Base-by-base conservation (phyloP, 345 rosid species). In the Linum lewisii region DNA sequence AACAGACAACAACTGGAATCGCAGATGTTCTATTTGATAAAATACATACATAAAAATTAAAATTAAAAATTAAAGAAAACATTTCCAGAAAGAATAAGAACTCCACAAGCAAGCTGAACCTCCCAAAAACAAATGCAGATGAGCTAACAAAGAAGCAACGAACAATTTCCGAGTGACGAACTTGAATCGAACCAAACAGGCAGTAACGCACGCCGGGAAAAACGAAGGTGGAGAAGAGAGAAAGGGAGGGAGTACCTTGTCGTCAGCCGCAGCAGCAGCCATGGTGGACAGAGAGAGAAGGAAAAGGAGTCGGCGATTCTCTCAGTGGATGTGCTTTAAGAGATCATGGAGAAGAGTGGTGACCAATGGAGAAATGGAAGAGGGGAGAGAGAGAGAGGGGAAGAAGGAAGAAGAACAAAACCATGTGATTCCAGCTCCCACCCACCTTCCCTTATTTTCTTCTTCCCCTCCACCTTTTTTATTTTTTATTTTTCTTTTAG, bases 381-480 rank as follows among this genome's bases (percentile, higher is more conserved):
- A 52, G 24, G 20, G 13, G 22, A 19, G 25, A 52, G 56, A 52
- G 56, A 52, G 55, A 52, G 55, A 52, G 24, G 7, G 23, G 56
- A 19, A 21, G 22, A 24, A 0, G 6, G 23, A 20, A 51, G 54
- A 20, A 52, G 56, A 52, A 21, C 56, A 52, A 52, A 11, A 21
- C 24, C 56, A 52, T 52, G 56, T 52, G 56, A 52, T 52, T 52
- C 24, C 56, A 52, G 56, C 56, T 52, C 56, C 6, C 25, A 10
- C 56, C 24, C 25, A 42, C 47, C 47, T 42, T 9, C 47, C 47
- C 14, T 42, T 42, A 14, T 42, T 42, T 42, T 19, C 56, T 20
- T 24, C 56, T 52, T 8, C 14, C 21, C 22, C 55, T 51, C 55
- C 55, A 11, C 22, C 55, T 52, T 21, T 23, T 20, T 52, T 21